phyloP scores from a whole-genome alignment of 1,139 yeast species.

The Suhomyces taliae region DNA sequence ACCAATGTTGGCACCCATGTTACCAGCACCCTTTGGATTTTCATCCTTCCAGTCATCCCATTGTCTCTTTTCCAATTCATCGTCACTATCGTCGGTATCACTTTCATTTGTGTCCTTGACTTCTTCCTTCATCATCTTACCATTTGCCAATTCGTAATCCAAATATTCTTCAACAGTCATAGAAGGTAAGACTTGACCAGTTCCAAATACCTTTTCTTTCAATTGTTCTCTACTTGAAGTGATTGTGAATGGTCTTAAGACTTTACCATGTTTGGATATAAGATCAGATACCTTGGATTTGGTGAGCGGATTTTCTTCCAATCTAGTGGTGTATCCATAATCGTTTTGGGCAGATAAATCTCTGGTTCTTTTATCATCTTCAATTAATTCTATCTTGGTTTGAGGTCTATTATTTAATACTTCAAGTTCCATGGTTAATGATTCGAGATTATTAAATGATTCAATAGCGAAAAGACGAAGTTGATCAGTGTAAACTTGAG shows the following conservation, averaged over 20 bases:
- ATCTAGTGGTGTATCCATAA: slow-evolving; percentile 51
- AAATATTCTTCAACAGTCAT: slow-evolving; percentile 93
- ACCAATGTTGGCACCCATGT: slow-evolving; percentile 77
- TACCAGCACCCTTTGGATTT: slow-evolving; percentile 86
- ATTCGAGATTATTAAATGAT: slow-evolving; percentile 55
- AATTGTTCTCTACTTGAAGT: slow-evolving; percentile 60
- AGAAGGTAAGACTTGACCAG: slow-evolving; percentile 91
- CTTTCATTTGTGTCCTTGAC: slow-evolving; percentile 28
- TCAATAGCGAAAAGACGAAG: slow-evolving; percentile 52
- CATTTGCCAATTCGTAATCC: slow-evolving; percentile 81
- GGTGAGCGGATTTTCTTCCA: slow-evolving; percentile 42
- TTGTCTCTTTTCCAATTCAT: slow-evolving; percentile 59
- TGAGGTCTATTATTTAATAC: slow-evolving; percentile 46
- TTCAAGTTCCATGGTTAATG: slow-evolving; percentile 56
- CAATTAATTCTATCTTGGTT: slow-evolving; percentile 7
- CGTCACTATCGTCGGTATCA: slow-evolving; percentile 42
- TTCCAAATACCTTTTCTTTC: slow-evolving; percentile 72
- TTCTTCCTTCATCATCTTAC: slow-evolving; percentile 68
- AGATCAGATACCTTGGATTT: slow-evolving; percentile 30
- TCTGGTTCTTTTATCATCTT: slow-evolving; percentile 8
- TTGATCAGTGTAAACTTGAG: slow-evolving; percentile 56
- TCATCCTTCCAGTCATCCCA: slow-evolving; percentile 96
- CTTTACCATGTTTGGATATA: slow-evolving; percentile 69
- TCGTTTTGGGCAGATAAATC: slow-evolving; percentile 25
- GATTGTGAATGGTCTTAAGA: slow-evolving; percentile 81